These are phyloP conservation scores for Aspergillus melleus DNA, from an alignment of 2,329 filamentous ascomycete species.

Conservation along the genomic window DNA sequence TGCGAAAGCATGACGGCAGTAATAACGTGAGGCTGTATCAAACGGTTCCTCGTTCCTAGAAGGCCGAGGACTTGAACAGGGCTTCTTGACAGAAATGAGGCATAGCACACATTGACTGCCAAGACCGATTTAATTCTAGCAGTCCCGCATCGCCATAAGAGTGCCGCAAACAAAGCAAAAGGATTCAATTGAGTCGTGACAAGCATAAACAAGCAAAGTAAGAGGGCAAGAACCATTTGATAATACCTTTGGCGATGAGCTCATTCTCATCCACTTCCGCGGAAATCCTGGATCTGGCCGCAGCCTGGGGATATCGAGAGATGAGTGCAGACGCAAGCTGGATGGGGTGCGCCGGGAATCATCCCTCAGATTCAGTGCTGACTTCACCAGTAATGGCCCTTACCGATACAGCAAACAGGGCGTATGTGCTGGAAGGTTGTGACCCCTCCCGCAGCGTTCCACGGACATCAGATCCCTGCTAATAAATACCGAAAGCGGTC, in stretches of 20 bases:
- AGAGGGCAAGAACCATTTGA: slow-evolving; percentile 9
- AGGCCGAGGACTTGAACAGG: not conserved
- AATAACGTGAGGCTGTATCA: not conserved
- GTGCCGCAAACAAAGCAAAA: slow-evolving; percentile 11
- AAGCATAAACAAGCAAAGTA: slow-evolving; percentile 12
- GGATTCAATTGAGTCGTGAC: slow-evolving; percentile 5
- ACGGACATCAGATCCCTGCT: slow-evolving; percentile 8
- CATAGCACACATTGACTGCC: not conserved
- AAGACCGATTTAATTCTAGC: not conserved
- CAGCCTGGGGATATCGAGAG: slow-evolving; percentile 11
- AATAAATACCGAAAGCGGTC: slow-evolving; percentile 6
- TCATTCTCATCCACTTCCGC: slow-evolving; percentile 14
- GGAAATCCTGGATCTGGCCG: slow-evolving; percentile 13
- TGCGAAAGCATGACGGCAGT: not conserved
- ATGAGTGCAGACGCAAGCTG: slow-evolving; percentile 8
- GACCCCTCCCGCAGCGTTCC: slow-evolving; percentile 4
- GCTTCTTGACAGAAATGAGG: not conserved
- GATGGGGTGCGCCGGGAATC: slow-evolving; percentile 7
- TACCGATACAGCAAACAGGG: slow-evolving; percentile 7
- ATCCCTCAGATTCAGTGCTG: slow-evolving; percentile 5
- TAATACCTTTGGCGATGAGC: slow-evolving; percentile 14
- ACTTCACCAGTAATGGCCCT: slow-evolving; percentile 11
- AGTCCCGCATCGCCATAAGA: slow-evolving; percentile 11
- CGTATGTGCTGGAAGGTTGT: slow-evolving; percentile 4
- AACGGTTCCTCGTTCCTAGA: not conserved